phyloP scores from a whole-genome alignment of 495 filamentous ascomycete species.

The Parachaetomium inaequale region DNA sequence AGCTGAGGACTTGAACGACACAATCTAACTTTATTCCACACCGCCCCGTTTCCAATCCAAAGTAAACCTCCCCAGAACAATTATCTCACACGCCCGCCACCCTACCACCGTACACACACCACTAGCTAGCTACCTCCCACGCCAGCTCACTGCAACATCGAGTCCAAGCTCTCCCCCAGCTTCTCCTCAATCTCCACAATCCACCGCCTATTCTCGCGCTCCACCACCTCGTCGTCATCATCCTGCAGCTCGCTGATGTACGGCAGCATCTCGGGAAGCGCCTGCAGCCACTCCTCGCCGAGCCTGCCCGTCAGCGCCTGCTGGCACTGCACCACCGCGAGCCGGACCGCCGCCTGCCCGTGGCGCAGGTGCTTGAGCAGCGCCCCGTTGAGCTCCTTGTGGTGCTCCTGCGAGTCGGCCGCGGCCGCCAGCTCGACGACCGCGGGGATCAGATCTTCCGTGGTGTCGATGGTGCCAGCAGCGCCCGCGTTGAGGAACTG shows the following conservation, averaged over 20 bases:
- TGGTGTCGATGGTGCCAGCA: slow-evolving; percentile 27
- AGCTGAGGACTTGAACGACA: neutral
- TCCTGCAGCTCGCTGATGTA: slow-evolving; percentile 92
- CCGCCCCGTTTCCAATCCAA: neutral
- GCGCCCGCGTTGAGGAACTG: slow-evolving; percentile 58
- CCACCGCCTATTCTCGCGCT: slow-evolving; percentile 81
- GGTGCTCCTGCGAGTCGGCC: slow-evolving; percentile 76
- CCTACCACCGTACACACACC: neutral
- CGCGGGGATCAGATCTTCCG: slow-evolving; percentile 44
- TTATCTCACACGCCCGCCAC: neutral
- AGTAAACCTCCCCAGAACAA: neutral
- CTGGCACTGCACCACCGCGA: slow-evolving; percentile 77
- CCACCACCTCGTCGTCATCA: slow-evolving; percentile 89
- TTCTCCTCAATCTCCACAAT: slow-evolving; percentile 82
- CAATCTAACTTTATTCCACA: neutral
- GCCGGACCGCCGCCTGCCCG: slow-evolving; percentile 59
- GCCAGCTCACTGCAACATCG: slow-evolving; percentile 72
- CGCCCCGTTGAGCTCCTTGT: slow-evolving; percentile 75
- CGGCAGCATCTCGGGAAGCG: slow-evolving; percentile 91
- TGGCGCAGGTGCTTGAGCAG: slow-evolving; percentile 74
- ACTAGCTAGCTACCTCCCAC: neutral
- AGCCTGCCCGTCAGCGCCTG: slow-evolving; percentile 70
- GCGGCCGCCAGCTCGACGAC: slow-evolving; percentile 78
- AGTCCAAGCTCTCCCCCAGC: slow-evolving; percentile 80
- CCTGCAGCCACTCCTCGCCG: slow-evolving; percentile 86